These are phyloP conservation scores for Sporopachydermia lactativora DNA, from an alignment of 805 yeast species.

Conservation along the genomic window DNA sequence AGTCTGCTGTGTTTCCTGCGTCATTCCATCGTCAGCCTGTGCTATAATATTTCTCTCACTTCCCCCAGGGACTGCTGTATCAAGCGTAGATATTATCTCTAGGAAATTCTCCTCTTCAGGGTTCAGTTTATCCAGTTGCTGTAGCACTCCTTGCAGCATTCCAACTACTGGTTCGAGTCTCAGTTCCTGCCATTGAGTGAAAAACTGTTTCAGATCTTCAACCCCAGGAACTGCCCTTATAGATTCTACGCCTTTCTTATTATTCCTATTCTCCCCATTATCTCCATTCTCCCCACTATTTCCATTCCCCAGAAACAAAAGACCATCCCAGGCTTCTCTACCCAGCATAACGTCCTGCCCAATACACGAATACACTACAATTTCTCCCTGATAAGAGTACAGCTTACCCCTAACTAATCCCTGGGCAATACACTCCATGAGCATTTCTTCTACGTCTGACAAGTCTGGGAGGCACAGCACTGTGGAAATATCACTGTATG, in stretches of 20 bases:
- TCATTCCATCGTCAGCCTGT: not conserved
- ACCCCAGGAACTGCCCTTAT: too few relatives aligned
- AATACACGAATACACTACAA: not conserved
- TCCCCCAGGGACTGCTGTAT: too few relatives aligned
- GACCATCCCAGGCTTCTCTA: not conserved
- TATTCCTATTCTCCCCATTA: not conserved
- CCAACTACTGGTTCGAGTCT: not conserved
- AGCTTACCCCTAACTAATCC: not conserved
- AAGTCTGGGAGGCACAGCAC: not conserved
- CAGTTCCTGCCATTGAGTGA: not conserved
- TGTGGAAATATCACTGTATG: not conserved
- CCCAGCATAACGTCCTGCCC: not conserved
- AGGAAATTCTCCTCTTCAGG: not conserved
- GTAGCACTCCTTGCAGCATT: not conserved
- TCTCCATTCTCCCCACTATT: not conserved
- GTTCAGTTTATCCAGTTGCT: not conserved
- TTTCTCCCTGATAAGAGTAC: not conserved
- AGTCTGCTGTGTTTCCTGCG: constrained; percentile 1
- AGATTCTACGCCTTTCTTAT: too few relatives aligned
- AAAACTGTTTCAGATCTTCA: not conserved
- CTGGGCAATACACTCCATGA: not conserved
- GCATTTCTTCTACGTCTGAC: not conserved
- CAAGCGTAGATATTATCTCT: not conserved
- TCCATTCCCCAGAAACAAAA: not conserved
- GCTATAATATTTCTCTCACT: too few relatives aligned